These are phyloP conservation scores for Phytophthora citricola DNA, from an alignment of 352 stramenopile species.

Conservation along the genomic window DNA sequence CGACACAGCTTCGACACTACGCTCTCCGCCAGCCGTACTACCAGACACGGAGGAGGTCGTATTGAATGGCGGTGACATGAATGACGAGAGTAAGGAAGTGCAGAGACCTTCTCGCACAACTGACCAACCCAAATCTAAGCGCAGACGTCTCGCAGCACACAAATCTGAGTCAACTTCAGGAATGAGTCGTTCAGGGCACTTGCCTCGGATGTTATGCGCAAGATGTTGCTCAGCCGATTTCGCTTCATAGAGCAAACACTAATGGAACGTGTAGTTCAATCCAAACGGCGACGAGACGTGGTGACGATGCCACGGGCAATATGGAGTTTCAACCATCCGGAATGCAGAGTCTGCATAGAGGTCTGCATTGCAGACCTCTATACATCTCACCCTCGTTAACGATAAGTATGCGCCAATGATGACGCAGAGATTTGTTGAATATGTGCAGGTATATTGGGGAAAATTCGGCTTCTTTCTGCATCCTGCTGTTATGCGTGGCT, in stretches of 20 bases:
- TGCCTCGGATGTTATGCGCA: not conserved
- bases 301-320: not conserved
- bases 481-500: too few relatives aligned
- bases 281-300: not conserved
- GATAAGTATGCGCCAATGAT: slow-evolving; percentile 10
- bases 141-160: not conserved
- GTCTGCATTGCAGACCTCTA: not conserved
- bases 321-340: not conserved
- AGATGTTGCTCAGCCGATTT: not conserved
- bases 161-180: not conserved
- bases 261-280: not conserved
- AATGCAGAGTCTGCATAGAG: not conserved
- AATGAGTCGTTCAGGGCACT: not conserved
- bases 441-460: slow-evolving; percentile 1
- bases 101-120: not conserved
- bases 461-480: too few relatives aligned
- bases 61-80: too few relatives aligned
- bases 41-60: too few relatives aligned
- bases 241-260: not conserved
- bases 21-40: too few relatives aligned
- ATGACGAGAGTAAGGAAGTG: too few relatives aligned
- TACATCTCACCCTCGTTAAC: slow-evolving; percentile 2
- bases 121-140: not conserved
- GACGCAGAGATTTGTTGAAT: slow-evolving; percentile 10
- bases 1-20: too few relatives aligned